These are phyloP conservation scores for Penicillium bialowiezense DNA, from an alignment of 495 filamentous ascomycete genomes.

Conservation along the genomic window DNA sequence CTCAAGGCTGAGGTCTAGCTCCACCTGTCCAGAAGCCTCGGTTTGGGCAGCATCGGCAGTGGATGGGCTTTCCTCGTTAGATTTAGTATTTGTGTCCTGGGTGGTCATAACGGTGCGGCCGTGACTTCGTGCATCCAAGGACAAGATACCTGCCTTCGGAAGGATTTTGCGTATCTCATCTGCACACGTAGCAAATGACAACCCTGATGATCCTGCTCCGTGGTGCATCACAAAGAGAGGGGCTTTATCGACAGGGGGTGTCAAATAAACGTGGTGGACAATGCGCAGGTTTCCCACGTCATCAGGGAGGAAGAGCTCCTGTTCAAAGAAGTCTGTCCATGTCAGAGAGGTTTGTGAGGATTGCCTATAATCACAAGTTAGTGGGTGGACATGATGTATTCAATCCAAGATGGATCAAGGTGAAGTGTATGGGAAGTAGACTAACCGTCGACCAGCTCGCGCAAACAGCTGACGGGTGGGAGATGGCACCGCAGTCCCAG, in stretches of 20 bases:
- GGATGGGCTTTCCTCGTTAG: conserved; percentile 12
- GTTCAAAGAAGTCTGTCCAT: conserved; percentile 88
- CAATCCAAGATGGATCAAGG: background rate
- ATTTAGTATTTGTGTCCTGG: conserved; percentile 7
- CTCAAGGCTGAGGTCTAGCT: conserved; percentile 61
- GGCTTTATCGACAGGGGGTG: conserved; percentile 50
- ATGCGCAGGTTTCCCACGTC: conserved; percentile 41
- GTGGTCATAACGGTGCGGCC: conserved; percentile 60
- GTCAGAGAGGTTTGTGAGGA: conserved; percentile 48
- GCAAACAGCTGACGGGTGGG: conserved; percentile 71
- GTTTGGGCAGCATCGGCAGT: conserved; percentile 9
- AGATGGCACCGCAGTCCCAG: conserved; percentile 82
- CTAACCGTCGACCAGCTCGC: conserved; percentile 57
- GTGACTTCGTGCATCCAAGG: conserved; percentile 82
- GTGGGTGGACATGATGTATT: background rate
- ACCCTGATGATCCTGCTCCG: conserved; percentile 82
- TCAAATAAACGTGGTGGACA: conserved; percentile 84
- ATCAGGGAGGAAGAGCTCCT: conserved; percentile 71
- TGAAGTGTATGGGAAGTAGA: conserved; percentile 11
- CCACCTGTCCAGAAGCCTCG: conserved; percentile 32
- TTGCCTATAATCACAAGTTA: conserved; percentile 20
- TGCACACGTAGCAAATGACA: conserved; percentile 81
- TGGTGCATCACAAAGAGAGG: conserved; percentile 90
- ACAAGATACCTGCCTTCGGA: conserved; percentile 79
- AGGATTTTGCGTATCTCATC: conserved; percentile 72